Conservation (phyloP, 768 basidiomycete species). For the Cystofilobasidium ferigula region DNA sequence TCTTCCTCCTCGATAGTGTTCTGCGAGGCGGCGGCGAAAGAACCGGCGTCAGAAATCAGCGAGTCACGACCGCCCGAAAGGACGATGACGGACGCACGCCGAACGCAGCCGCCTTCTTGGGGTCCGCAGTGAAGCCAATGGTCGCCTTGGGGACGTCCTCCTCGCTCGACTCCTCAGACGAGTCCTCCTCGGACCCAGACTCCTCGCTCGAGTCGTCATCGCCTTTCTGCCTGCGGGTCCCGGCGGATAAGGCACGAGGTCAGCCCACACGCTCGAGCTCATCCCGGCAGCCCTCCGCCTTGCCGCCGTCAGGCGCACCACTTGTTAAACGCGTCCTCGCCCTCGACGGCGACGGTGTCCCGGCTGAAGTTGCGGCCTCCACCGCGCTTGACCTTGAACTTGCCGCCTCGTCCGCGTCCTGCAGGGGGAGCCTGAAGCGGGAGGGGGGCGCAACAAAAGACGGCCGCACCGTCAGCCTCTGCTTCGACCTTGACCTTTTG, state of each 20-base stretch:
- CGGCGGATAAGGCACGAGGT: not conserved
- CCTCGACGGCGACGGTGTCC: constrained; percentile 22
- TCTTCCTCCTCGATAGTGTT: constrained; percentile 35
- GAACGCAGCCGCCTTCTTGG: constrained; percentile 36
- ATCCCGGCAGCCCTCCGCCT: not conserved
- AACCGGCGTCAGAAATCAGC: not conserved
- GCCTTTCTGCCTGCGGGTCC: constrained; percentile 27
- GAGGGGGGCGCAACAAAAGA: not conserved
- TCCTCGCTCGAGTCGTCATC: constrained; percentile 43
- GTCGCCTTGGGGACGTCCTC: constrained; percentile 34
- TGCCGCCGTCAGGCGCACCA: constrained; percentile 7
- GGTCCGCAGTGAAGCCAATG: constrained; percentile 30
- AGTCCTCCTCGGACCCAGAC: constrained; percentile 28
- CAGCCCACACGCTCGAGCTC: no score
- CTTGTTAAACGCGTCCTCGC: constrained; percentile 27
- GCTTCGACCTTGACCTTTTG: no score
- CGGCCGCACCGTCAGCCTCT: not conserved
- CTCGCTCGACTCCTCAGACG: constrained; percentile 38
- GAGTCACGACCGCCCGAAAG: constrained; percentile 30
- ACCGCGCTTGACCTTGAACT: constrained; percentile 27
- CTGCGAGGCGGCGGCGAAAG: constrained; percentile 28
- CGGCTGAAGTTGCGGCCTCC: constrained; percentile 25
- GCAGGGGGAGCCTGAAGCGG: not conserved
- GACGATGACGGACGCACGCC: constrained; percentile 36
- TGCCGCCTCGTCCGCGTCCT: constrained; percentile 21